Percentiles rank a stretch among this genome's conserved stretches.
These are phyloP conservation scores for Colletotrichum camelliae DNA, from an alignment of 2,329 filamentous ascomycete species.

Conservation along the genomic window DNA sequence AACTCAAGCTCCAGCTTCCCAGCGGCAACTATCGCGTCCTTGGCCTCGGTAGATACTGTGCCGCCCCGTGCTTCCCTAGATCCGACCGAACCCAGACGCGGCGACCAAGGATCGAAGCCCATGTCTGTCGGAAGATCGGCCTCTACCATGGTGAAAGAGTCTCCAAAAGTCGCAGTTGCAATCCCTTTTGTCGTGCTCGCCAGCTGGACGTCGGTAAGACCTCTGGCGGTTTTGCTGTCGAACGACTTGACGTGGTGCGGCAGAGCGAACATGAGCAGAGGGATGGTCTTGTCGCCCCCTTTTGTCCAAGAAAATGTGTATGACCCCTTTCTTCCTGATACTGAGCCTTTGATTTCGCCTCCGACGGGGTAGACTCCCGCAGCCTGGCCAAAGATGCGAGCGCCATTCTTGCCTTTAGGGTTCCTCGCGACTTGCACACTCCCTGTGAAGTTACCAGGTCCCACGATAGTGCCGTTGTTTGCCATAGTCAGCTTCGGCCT, in stretches of 20 bases:
- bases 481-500: conserved; percentile 33
- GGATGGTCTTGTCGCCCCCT: conserved; percentile 57
- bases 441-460: conserved; percentile 60
- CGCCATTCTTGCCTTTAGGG: conserved; percentile 52
- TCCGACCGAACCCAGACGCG: conserved; percentile 63
- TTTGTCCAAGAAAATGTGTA: conserved; percentile 74
- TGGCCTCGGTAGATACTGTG: conserved; percentile 49
- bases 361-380: conserved; percentile 71
- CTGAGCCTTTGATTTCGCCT: conserved; percentile 64
- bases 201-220: conserved; percentile 59
- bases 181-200: conserved; percentile 80
- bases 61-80: conserved; percentile 40
- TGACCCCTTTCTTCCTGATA: conserved; percentile 58
- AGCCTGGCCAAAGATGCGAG: conserved; percentile 70
- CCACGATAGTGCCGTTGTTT: not conserved
- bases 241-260: conserved; percentile 80
- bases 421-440: conserved; percentile 82
- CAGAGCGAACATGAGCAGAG: conserved; percentile 77
- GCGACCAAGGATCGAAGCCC: conserved; percentile 53
- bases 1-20: conserved; percentile 71
- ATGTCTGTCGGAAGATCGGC: conserved; percentile 68
- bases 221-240: conserved; percentile 52
- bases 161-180: conserved; percentile 70
- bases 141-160: conserved; percentile 76
- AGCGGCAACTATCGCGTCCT: conserved; percentile 56